Base-by-base conservation (phyloP, 2,329 filamentous ascomycete species). In the Periglandula ipomoeae region DNA sequence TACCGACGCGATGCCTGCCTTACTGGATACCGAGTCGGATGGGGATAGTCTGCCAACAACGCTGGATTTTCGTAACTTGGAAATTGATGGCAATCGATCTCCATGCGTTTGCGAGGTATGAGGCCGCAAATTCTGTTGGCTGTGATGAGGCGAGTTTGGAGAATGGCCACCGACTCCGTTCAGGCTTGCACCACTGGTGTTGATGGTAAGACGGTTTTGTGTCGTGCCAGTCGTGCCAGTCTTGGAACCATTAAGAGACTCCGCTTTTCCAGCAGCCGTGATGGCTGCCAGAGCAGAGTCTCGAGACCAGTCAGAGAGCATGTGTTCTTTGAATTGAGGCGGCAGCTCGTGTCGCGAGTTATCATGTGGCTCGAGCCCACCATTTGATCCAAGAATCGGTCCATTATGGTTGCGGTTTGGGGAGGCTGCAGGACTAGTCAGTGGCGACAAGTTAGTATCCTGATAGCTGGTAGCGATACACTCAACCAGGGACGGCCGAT, bases 231-330 rank as follows among this genome's bases (percentile, higher is more conserved):
- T 74, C 10, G 79, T 86, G 38, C 79, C 84, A 1, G 78, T 75
- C 53, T 79, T 81, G 3, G 89, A 94, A 20, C 88, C 89, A 47
- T 74, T 86, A 48, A 94, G 70, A 4, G 89, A 95, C 11, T 79
- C 78, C 0, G 86, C 80, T 57, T 84, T 87, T 57, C 82, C 82
- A 44, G 74, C 78, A 48, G 86, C 80, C 51, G 85, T 81, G 44
- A 87, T 75, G 34, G 79, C 74, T 10, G 82, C 78, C 46, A 93
- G 70, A 27, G 85, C 86, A 13, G 73, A 68, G 20, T 95, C 89
- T 59, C 83, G 82, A 35, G 81, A 85, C 91, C 91, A 96, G 43
- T 87, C 79, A 19, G 78, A 72, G 50, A 89, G 70, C 78, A 96
- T 87, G 55, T 87, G 78, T 53, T 93, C 87, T 55, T 77, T 81